Percentiles rank a stretch among this genome's conserved stretches.
phyloP scores from a whole-genome alignment of 1,139 yeast species.

The Trichomonascaceae sp. region DNA sequence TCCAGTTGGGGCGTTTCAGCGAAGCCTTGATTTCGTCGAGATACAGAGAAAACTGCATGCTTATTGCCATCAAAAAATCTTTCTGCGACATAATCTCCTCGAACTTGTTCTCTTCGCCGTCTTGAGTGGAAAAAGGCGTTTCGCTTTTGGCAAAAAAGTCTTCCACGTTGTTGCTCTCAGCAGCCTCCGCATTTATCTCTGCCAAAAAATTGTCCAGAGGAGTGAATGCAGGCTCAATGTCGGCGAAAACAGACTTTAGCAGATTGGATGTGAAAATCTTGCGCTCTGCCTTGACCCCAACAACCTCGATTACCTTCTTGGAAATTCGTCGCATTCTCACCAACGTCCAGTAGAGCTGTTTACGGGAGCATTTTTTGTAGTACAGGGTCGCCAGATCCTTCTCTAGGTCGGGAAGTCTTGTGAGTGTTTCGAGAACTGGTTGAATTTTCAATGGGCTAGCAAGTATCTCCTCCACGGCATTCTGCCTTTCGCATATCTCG shows the following conservation, averaged over 20 bases:
- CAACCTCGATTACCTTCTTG: slow-evolving; percentile 6
- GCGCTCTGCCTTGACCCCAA: slow-evolving; percentile 3
- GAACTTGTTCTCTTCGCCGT: slow-evolving; percentile 26
- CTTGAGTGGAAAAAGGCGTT: no score
- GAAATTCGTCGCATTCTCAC: slow-evolving; percentile 21
- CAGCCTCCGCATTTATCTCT: slow-evolving; percentile 45
- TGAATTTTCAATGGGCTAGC: slow-evolving; percentile 30
- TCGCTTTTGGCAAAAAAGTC: slow-evolving; percentile 27
- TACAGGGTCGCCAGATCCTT: slow-evolving; percentile 53
- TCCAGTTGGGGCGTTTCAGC: slow-evolving; percentile 45
- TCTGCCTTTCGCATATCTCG: slow-evolving; percentile 44
- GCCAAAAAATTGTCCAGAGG: slow-evolving; percentile 24
- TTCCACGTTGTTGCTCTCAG: slow-evolving; percentile 37
- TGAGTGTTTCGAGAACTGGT: slow-evolving; percentile 34
- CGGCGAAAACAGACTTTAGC: slow-evolving; percentile 11
- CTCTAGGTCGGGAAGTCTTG: slow-evolving; percentile 51
- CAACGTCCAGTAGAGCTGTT: slow-evolving; percentile 52
- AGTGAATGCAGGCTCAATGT: neutral
- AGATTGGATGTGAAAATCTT: slow-evolving; percentile 13
- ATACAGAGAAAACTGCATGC: no score
- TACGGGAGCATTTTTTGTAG: slow-evolving; percentile 46
- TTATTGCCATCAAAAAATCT: no score
- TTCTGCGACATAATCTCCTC: slow-evolving; percentile 26
- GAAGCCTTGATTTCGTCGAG: slow-evolving; percentile 32
- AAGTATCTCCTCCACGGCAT: slow-evolving; percentile 53